Conservation (phyloP, 2,329 filamentous ascomycete genomes). For the Aquanectria penicillioides region DNA sequence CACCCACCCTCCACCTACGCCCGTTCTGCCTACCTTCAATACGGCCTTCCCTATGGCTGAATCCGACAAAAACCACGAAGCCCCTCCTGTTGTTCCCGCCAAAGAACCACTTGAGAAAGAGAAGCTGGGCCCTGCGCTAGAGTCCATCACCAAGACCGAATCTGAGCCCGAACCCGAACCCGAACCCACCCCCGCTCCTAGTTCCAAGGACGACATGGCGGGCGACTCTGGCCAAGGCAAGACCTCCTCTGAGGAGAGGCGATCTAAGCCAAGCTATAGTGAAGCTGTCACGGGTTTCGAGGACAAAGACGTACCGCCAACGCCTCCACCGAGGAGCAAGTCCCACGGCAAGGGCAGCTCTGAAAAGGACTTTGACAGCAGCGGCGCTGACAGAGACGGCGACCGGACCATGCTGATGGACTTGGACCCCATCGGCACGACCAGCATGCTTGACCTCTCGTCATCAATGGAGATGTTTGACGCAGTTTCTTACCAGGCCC, state of each 20-base stretch:
- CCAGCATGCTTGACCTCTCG: conserved; percentile 15
- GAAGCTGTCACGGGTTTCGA: conserved; percentile 21
- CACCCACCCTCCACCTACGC: neutral
- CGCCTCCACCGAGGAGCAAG: conserved; percentile 10
- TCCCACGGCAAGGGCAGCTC: conserved; percentile 10
- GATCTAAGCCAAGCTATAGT: conserved; percentile 24
- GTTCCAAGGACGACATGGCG: conserved; percentile 23
- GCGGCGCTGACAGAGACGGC: conserved; percentile 1
- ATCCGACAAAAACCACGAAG: conserved; percentile 9
- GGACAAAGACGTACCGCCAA: conserved; percentile 14
- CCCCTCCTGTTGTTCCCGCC: conserved; percentile 26
- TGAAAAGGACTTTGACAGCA: conserved; percentile 8
- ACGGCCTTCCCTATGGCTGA: conserved; percentile 22
- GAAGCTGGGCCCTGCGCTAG: neutral
- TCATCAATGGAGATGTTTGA: conserved; percentile 27
- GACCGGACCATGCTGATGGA: conserved; percentile 25
- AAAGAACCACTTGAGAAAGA: conserved; percentile 25
- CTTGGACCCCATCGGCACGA: conserved; percentile 16
- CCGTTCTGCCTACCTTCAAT: neutral
- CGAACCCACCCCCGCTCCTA: neutral
- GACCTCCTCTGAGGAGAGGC: conserved; percentile 28
- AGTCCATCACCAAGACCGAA: neutral
- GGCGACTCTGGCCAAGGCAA: conserved; percentile 20
- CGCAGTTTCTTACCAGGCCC: conserved; percentile 22
- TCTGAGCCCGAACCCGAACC: neutral